Evolutionary conservation across 2,329 filamentous ascomycete species (phyloP), one percentile per base, ranked within the genome.

Genomic region (Colletotrichum sp.): DNA sequence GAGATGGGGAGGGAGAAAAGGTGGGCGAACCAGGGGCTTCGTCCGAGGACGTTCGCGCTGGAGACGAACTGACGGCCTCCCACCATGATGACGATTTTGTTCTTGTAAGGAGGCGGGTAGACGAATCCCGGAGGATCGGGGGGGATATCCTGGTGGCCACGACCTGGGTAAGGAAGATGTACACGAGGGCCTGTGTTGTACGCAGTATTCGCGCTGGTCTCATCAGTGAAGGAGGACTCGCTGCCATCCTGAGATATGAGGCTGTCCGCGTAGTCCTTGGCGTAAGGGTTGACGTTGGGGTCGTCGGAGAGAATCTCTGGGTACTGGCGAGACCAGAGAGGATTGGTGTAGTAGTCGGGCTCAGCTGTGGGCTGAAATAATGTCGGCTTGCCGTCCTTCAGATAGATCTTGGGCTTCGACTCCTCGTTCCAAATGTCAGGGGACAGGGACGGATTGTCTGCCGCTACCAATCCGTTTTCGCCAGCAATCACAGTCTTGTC

Each of bases 61-160:
- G 76, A 76, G n/a, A 68, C 39, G 73, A 79, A 79, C 9, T 55
- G 68, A 24, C 70, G 72, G 49, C 75, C 79, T 49, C 79, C 76
- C 13, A 80, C 72, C 24, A 79, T 73, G 26, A 80, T 26, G 49
- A 65, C 67, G 13, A 78, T 60, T 10, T 60, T 68, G 39, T 62
- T 39, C 15, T 36, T 39, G 28, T 64, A 76, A 21, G 30, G 18
- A 30, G 74, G 74, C 2, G 74, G 71, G 7, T 59, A 63, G 18
- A 28, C 34, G 28, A 69, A 69, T 6, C 60, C 59, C 6, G 70
- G 49, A 18, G 34, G 32, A 8, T 30, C 30, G 9, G 44, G 59
- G 69, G 63, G 26, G 44, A 59, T 24, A 8, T 60, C 24, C 30
- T 44, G 6, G 16, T 39, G 30, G 12, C 44, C 44, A 21, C 44